Base-by-base conservation (phyloP, 1,284 basidiomycete genomes). In the Mycosarcoma maydis region DNA sequence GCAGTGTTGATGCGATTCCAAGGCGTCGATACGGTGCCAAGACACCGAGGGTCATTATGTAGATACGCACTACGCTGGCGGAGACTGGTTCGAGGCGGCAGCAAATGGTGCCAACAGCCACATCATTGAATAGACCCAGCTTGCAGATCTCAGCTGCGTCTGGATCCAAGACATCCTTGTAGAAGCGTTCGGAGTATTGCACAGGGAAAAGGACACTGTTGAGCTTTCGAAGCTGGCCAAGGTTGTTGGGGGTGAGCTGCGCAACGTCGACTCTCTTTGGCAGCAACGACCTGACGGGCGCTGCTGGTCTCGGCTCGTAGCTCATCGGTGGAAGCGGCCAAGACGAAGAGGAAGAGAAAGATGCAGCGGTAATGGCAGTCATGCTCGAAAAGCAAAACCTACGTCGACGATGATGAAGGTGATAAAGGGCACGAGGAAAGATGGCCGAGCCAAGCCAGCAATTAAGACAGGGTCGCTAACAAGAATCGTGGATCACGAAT, bases 1-100 rank as follows among this genome's bases (percentile, higher is more conserved):
- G 51, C 8, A 83, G 56, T 14, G 77, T 68, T 1, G 73, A 74
- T 11, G 81, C 83, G 47, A 83, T 76, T 3, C 83, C 83, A 40
- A 83, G 79, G 9, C 81, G 73, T n/a, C 83, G 79, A 59, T 83
- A 83, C 2, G 83, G 80, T 30, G 78, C 75, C 5, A 83, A 71
- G 4, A 83, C 81, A 17, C 82, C 83, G n/a, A 83, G 73, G 3
- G 82, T 83, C 82, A 83, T 83, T 51, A 83, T 76, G 71, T 83
- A 83, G 22, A 83, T 73, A 17, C 75, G 76, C 17, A 75, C 78
- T 3, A 39, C 51, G 19, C 61, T 49, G 14, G 49, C 53, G 14
- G 61, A 69, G 27, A 62, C 60, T 8, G 40, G 65, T 51, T 84
- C 83, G 29, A 82, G 54, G 9, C 82, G 74, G 47, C 77, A 82